Base-by-base conservation (phyloP, 257 asterid genomes). In the Scutellaria minor region DNA sequence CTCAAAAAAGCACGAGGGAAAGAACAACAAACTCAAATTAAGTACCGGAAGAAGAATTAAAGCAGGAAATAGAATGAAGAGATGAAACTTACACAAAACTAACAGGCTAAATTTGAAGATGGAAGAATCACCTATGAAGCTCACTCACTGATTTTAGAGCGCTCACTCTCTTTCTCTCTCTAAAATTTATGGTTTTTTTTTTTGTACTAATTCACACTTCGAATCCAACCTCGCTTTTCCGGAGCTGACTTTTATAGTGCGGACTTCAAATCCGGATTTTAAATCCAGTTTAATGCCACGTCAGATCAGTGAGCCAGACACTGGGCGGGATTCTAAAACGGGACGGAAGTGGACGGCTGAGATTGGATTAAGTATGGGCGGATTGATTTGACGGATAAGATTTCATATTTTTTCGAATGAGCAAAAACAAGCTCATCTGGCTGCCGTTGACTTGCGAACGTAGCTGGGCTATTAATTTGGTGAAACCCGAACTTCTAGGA, bases 191-290 rank as follows among this genome's bases (percentile, higher is more conserved):
- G 68, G 35, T 39, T 44, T 47, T 64, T 44, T 47, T 64, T 82
- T 47, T 52, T 45, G 75, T 69, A 20, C 74, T 51, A 31, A 6
- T 73, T 76, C 70, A 46, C 84, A 62, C 78, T 72, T 56, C 56
- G 62, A 72, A 54, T 71, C 59, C 63, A 48, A 42, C 45, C 15
- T 73, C 40, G 42, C 67, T 59, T 37, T 52, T 64, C 35, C 11
- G 69, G 84, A 52, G 73, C 44, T 55, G 72, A 6, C 62, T 41
- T 77, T 83, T 84, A 76, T 81, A 74, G 7, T 6, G 78, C 98
- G 98, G 98, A 92, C 86, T 82, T 81, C 86, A 90, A 83, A 81
- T 71, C 84, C 90, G 93, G 92, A 90, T 83, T 89, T 89, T 47
- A 92, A 85, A 86, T 68, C 75, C 68, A 66, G 78, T 83, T 84